Conservation (phyloP, 305 asterid genomes). For the Plantago coronopus region DNA sequence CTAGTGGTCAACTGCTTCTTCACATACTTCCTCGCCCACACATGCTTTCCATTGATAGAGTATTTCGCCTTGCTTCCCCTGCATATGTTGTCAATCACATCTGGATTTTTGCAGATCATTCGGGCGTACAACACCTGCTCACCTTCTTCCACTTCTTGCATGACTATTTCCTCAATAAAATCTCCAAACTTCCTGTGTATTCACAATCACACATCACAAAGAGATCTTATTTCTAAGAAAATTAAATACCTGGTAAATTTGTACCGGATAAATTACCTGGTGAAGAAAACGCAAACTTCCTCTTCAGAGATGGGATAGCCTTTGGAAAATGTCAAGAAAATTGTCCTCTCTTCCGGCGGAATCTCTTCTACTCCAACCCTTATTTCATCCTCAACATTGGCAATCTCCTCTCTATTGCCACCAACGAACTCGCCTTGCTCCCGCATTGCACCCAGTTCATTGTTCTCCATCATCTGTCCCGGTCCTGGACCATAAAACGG, state of each 20-base stretch:
- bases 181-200: constrained; percentile 60
- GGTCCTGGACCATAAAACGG: constrained; percentile 9
- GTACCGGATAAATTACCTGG: constrained; percentile 32
- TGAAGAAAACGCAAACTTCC: constrained; percentile 58
- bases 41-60: constrained; percentile 71
- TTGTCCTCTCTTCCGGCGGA: constrained; percentile 52
- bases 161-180: constrained; percentile 44
- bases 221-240: too few relatives aligned
- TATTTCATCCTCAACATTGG: not conserved
- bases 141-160: constrained; percentile 56
- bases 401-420: not conserved
- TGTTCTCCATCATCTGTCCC: constrained; percentile 3
- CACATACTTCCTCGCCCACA: constrained; percentile 67
- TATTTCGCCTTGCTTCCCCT: constrained; percentile 56
- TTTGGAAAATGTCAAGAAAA: constrained; percentile 62
- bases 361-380: constrained; percentile 18
- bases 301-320: constrained; percentile 50
- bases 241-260: too few relatives aligned
- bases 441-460: constrained; percentile 20
- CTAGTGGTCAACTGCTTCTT: constrained; percentile 27
- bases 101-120: constrained; percentile 37
- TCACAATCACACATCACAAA: too few relatives aligned
- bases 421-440: constrained; percentile 8
- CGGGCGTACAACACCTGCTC: constrained; percentile 61
- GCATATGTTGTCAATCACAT: constrained; percentile 36